Conservation (phyloP, 2,329 filamentous ascomycete species). For the Neocatenulostroma microsporum region DNA sequence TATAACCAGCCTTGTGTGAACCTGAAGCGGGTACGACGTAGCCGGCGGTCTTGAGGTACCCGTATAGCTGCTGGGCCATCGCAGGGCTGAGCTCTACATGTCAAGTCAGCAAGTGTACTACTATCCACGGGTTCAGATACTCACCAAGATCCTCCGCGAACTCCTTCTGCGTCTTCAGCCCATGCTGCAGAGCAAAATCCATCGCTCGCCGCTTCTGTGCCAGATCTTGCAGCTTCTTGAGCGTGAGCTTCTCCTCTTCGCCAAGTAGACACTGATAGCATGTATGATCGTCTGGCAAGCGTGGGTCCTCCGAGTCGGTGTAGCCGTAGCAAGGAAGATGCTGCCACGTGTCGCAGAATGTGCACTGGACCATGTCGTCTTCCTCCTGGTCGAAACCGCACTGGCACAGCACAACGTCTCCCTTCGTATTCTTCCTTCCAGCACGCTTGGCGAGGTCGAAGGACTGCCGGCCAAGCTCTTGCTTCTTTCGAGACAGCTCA, state of each 20-base stretch:
- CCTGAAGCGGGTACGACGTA: slow-evolving; percentile 15
- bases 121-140: background rate
- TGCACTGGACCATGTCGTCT: slow-evolving; percentile 38
- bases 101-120: background rate
- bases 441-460: slow-evolving; percentile 11
- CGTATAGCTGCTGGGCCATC: slow-evolving; percentile 12
- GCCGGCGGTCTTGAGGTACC: slow-evolving; percentile 14
- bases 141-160: slow-evolving; percentile 17
- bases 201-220: slow-evolving; percentile 20
- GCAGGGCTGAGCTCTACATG: slow-evolving; percentile 11
- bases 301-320: slow-evolving; percentile 28
- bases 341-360: slow-evolving; percentile 39
- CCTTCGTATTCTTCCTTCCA: slow-evolving; percentile 7
- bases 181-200: slow-evolving; percentile 15
- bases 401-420: slow-evolving; percentile 31
- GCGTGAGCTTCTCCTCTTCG: slow-evolving; percentile 15
- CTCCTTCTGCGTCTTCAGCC: slow-evolving; percentile 14
- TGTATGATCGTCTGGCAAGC: slow-evolving; percentile 35
- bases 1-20: slow-evolving; percentile 14
- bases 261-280: slow-evolving; percentile 40
- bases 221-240: slow-evolving; percentile 14
- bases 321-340: slow-evolving; percentile 44
- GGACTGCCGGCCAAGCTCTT: slow-evolving; percentile 13
- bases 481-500: slow-evolving; percentile 6
- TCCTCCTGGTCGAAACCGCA: slow-evolving; percentile 36